Conservation (phyloP, 768 basidiomycete genomes). For the Termitomyces sp. region DNA sequence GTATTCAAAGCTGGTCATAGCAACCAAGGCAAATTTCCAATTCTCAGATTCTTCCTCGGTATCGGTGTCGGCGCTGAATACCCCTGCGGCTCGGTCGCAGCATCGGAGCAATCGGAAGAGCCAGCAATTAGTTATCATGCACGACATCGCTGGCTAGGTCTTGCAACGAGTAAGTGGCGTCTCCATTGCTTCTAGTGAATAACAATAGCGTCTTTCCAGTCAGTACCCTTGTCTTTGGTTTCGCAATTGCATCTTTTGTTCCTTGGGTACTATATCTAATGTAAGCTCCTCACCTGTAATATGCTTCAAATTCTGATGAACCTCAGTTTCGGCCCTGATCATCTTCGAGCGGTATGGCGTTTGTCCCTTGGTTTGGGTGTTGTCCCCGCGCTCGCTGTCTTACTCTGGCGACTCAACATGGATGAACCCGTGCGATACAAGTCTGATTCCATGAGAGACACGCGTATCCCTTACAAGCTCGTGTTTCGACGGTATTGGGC, state of each 20-base stretch:
- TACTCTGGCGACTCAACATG: conserved; percentile 84
- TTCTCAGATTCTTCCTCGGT: conserved; percentile 74
- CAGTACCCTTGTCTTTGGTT: conserved; percentile 78
- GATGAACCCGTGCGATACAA: conserved; percentile 73
- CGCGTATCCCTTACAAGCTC: conserved; percentile 70
- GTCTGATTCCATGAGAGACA: conserved; percentile 73
- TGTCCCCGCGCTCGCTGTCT: conserved; percentile 72
- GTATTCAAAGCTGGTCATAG: conserved; percentile 11
- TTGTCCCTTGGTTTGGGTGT: conserved; percentile 79
- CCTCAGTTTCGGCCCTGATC: conserved; percentile 73
- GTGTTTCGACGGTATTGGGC: conserved; percentile 78
- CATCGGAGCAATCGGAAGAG: conserved; percentile 86
- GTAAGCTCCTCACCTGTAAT: conserved; percentile 31
- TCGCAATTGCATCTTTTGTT: conserved; percentile 73
- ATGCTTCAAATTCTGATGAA: conserved; percentile 28
- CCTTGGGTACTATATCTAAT: conserved; percentile 87
- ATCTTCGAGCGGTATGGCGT: conserved; percentile 84
- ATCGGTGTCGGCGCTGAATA: conserved; percentile 88
- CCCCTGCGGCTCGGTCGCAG: conserved; percentile 86
- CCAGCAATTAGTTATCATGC: conserved; percentile 67
- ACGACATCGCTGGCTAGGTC: conserved; percentile 80
- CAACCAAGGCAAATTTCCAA: not conserved
- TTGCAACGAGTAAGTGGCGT: conserved; percentile 71
- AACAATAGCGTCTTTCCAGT: conserved; percentile 35
- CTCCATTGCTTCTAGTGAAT: too few relatives aligned